Percentiles rank a stretch among this genome's conserved stretches.
Conservation (phyloP, 1,284 basidiomycete genomes). For the Exobasidium rhododendri region DNA sequence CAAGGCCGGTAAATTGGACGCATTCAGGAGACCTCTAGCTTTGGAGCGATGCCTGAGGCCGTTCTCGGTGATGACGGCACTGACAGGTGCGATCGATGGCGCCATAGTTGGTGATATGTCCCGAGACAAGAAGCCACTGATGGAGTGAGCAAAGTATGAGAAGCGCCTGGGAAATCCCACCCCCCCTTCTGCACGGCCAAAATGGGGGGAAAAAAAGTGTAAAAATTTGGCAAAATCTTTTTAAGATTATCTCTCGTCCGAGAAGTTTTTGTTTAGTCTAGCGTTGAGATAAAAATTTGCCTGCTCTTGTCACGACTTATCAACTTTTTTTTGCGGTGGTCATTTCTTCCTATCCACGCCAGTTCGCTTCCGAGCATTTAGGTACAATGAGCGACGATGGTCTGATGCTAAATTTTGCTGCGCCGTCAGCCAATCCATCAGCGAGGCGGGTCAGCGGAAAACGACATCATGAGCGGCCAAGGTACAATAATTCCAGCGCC, state of each 20-base stretch:
- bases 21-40: slow-evolving; percentile 50
- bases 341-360: neutral
- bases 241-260: slow-evolving; percentile 4
- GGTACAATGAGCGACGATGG: slow-evolving; percentile 48
- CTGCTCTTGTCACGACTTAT: neutral
- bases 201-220: neutral
- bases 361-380: neutral
- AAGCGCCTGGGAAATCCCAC: too few relatives aligned
- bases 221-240: slow-evolving; percentile 7
- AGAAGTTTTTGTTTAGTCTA: neutral
- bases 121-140: too few relatives aligned
- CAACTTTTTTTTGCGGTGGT: slow-evolving; percentile 1
- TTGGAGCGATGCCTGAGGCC: slow-evolving; percentile 45
- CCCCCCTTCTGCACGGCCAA: too few relatives aligned
- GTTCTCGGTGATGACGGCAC: slow-evolving; percentile 41
- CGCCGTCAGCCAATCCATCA: slow-evolving; percentile 15
- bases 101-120: slow-evolving; percentile 8
- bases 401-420: slow-evolving; percentile 51
- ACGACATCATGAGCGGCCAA: neutral
- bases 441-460: neutral
- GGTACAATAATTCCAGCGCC: neutral
- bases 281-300: neutral
- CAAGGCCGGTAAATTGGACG: slow-evolving; percentile 64
- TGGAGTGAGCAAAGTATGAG: too few relatives aligned
- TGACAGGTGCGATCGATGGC: slow-evolving; percentile 8